phyloP scores from a whole-genome alignment of 2,329 filamentous ascomycete genomes.

The Eurotiales sp. region DNA sequence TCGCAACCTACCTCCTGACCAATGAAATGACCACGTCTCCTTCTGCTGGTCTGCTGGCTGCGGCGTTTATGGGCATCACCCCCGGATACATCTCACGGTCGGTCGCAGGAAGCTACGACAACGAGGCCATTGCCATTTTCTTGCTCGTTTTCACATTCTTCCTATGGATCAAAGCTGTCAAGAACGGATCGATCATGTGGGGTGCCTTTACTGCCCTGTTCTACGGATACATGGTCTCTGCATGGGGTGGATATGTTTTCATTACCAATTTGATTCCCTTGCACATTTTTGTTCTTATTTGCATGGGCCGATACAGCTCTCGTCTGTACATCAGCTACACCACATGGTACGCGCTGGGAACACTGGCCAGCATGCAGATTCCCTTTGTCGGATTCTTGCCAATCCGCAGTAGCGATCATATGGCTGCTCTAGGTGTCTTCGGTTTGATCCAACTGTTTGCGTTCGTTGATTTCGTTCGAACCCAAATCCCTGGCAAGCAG shows the following conservation, averaged over 20 bases:
- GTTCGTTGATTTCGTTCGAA: conserved; percentile 84
- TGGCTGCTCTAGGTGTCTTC: conserved; percentile 94
- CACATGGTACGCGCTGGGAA: conserved; percentile 96
- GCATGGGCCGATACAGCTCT: conserved; percentile 94
- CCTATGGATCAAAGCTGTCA: conserved; percentile 98
- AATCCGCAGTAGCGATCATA: conserved; percentile 95
- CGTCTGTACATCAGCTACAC: conserved; percentile 95
- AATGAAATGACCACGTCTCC: conserved; percentile 96
- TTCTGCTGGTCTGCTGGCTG: conserved; percentile 90
- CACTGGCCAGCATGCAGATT: conserved; percentile 97
- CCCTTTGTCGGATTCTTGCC: conserved; percentile 97
- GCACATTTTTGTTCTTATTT: conserved; percentile 88
- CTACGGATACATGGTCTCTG: conserved; percentile 99
- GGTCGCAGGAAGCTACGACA: conserved; percentile 97
- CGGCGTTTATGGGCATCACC: conserved; percentile 93
- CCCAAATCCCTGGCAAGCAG: conserved; percentile 85
- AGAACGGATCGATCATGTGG: conserved; percentile 95
- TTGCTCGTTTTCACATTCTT: conserved; percentile 97
- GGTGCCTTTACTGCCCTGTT: conserved; percentile 89
- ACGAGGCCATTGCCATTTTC: conserved; percentile 99
- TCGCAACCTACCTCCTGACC: conserved; percentile 90
- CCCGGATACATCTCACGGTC: conserved; percentile 98
- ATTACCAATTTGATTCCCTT: conserved; percentile 96
- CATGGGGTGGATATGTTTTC: conserved; percentile 99
- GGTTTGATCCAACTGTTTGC: conserved; percentile 90